These are phyloP conservation scores for Simplicillium sp. DNA, from an alignment of 2,329 filamentous ascomycete genomes.

Conservation along the genomic window DNA sequence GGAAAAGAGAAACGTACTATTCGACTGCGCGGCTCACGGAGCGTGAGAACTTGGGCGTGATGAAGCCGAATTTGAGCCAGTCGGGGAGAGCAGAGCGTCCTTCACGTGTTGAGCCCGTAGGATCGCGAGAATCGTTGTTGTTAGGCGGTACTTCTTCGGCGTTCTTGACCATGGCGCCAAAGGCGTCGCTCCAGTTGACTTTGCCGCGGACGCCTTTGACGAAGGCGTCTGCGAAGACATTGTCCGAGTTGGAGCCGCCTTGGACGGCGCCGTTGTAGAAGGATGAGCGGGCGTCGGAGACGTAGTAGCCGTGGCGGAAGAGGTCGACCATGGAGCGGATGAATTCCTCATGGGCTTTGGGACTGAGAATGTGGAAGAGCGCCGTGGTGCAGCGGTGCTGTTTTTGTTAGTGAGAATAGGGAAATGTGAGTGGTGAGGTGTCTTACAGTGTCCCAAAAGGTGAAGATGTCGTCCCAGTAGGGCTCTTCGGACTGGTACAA, in stretches of 20 bases:
- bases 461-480: constrained; percentile 65
- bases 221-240: constrained; percentile 63
- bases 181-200: constrained; percentile 56
- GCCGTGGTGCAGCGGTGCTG: constrained; percentile 54
- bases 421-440: neutral
- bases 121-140: constrained; percentile 47
- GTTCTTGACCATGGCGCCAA: constrained; percentile 55
- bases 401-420: constrained; percentile 10
- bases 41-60: constrained; percentile 51
- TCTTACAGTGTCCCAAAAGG: constrained; percentile 47
- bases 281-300: constrained; percentile 57
- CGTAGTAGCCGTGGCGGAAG: constrained; percentile 53
- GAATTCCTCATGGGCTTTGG: constrained; percentile 52
- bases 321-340: constrained; percentile 60
- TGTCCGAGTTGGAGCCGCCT: constrained; percentile 62
- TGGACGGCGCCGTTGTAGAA: constrained; percentile 62
- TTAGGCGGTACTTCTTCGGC: constrained; percentile 54
- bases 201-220: constrained; percentile 55
- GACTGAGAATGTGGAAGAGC: constrained; percentile 56
- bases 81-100: constrained; percentile 60
- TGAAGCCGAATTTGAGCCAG: constrained; percentile 56
- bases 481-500: constrained; percentile 54
- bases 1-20: constrained; percentile 31
- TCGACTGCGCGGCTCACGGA: constrained; percentile 58
- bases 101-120: constrained; percentile 54